These are phyloP conservation scores for Suillus americanus DNA, from an alignment of 768 basidiomycete species.

Conservation along the genomic window DNA sequence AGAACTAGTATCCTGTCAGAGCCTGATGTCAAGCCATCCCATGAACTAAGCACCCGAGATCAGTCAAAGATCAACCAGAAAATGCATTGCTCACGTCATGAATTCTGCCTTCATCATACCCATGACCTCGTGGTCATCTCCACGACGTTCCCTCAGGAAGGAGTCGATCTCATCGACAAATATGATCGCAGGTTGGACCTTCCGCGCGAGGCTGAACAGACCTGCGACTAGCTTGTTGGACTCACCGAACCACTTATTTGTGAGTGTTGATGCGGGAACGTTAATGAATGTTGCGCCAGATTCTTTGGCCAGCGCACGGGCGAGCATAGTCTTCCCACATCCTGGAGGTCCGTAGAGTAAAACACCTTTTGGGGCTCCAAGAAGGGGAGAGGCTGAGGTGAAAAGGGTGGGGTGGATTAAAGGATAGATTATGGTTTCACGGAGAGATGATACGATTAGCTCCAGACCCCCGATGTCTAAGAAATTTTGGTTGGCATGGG, in stretches of 20 bases:
- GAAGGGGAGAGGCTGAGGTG: slow-evolving; percentile 72
- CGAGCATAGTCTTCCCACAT: slow-evolving; percentile 99
- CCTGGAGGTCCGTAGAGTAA: slow-evolving; percentile 95
- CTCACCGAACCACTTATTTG: slow-evolving; percentile 86
- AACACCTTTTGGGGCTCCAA: slow-evolving; percentile 94
- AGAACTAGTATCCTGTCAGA: slow-evolving; percentile 85
- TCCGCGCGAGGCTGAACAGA: slow-evolving; percentile 89
- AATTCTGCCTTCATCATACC: slow-evolving; percentile 99
- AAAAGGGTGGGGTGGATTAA: slow-evolving; percentile 90
- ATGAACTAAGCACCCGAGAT: slow-evolving; percentile 52
- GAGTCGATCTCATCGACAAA: slow-evolving; percentile 99
- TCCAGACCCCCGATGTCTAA: slow-evolving; percentile 93
- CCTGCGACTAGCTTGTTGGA: slow-evolving; percentile 95
- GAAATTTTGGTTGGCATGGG: slow-evolving; percentile 1
- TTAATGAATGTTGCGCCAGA: slow-evolving; percentile 97
- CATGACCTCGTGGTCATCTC: slow-evolving; percentile 94
- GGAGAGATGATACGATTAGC: slow-evolving; percentile 81
- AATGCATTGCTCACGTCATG: slow-evolving; percentile 66
- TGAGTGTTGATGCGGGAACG: slow-evolving; percentile 70
- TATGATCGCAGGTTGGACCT: slow-evolving; percentile 93
- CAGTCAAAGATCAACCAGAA: slow-evolving; percentile 6
- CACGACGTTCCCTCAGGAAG: slow-evolving; percentile 83
- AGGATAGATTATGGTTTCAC: slow-evolving; percentile 95
- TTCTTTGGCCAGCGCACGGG: slow-evolving; percentile 96
- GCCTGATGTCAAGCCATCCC: slow-evolving; percentile 90